Conservation (phyloP, 2,329 filamentous ascomycete species). For the Colletotrichum euphorbiae region DNA sequence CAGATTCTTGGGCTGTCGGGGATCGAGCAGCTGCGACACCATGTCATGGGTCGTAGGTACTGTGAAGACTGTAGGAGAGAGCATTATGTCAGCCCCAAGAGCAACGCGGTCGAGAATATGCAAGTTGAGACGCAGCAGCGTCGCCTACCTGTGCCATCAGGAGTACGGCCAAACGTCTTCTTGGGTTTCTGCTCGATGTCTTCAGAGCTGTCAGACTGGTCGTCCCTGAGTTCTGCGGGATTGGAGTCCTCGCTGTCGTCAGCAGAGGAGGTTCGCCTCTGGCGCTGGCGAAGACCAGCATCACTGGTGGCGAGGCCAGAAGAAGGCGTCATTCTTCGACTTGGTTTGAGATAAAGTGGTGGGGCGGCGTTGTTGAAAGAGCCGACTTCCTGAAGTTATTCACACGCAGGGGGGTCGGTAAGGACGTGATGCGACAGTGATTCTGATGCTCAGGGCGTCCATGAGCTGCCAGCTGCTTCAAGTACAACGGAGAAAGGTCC, state of each 20-base stretch:
- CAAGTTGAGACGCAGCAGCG: neutral
- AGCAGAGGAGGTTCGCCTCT: slow-evolving; percentile 20
- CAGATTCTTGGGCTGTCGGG: slow-evolving; percentile 93
- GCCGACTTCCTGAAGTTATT: slow-evolving; percentile 22
- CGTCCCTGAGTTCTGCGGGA: slow-evolving; percentile 7
- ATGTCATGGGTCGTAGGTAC: slow-evolving; percentile 98
- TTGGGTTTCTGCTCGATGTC: slow-evolving; percentile 53
- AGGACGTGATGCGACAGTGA: slow-evolving; percentile 31
- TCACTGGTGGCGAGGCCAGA: slow-evolving; percentile 34
- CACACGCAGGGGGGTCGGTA: slow-evolving; percentile 39
- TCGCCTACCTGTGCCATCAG: slow-evolving; percentile 85
- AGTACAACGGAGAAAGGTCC: slow-evolving; percentile 14
- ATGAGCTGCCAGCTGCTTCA: slow-evolving; percentile 34
- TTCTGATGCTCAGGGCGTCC: slow-evolving; percentile 36
- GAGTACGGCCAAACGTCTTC: slow-evolving; percentile 92
- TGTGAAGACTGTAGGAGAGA: slow-evolving; percentile 79
- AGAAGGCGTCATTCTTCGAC: slow-evolving; percentile 42
- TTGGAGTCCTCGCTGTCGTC: slow-evolving; percentile 22
- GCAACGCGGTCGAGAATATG: neutral
- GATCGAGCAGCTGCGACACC: slow-evolving; percentile 96
- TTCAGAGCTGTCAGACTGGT: slow-evolving; percentile 20
- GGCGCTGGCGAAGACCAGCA: slow-evolving; percentile 37
- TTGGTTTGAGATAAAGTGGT: neutral
- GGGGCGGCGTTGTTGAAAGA: neutral
- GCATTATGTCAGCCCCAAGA: slow-evolving; percentile 6